These are phyloP conservation scores for Ganoderma lucidum DNA, from an alignment of 1,284 basidiomycete species.

Conservation along the genomic window DNA sequence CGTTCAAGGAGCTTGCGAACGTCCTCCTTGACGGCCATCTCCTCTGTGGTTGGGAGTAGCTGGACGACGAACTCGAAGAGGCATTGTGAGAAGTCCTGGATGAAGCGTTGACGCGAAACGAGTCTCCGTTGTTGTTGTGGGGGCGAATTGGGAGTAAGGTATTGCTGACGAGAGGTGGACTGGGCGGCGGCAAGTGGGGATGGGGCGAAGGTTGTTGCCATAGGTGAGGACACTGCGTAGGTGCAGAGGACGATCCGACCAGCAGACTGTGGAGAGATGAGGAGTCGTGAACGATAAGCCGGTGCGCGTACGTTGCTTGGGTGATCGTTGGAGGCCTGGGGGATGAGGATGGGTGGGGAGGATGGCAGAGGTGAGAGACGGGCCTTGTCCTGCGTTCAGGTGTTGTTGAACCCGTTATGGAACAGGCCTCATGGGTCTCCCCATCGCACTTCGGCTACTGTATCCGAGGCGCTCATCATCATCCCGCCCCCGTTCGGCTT, in stretches of 20 bases:
- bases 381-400: constrained; percentile 19
- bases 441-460: constrained; percentile 11
- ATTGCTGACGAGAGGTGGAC: constrained; percentile 33
- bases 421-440: constrained; percentile 15
- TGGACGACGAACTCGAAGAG: constrained; percentile 90
- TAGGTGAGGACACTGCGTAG: constrained; percentile 25
- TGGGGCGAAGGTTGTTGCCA: constrained; percentile 37
- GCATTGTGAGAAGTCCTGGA: constrained; percentile 70
- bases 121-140: constrained; percentile 45
- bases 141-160: constrained; percentile 36
- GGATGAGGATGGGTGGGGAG: constrained; percentile 9
- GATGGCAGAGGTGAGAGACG: constrained; percentile 18
- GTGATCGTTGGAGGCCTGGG: constrained; percentile 19
- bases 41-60: constrained; percentile 87
- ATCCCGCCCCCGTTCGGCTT: too few species aligned
- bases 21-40: constrained; percentile 95
- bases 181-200: constrained; percentile 30
- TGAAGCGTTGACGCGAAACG: constrained; percentile 64
- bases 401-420: constrained; percentile 30
- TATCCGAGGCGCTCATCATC: neutral
- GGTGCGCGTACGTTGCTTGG: constrained; percentile 4
- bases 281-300: constrained; percentile 9
- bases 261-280: constrained; percentile 28
- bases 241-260: constrained; percentile 32
- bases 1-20: constrained; percentile 94